phyloP scores from a whole-genome alignment of 2,329 filamentous ascomycete genomes.

The Claviceps sp. region DNA sequence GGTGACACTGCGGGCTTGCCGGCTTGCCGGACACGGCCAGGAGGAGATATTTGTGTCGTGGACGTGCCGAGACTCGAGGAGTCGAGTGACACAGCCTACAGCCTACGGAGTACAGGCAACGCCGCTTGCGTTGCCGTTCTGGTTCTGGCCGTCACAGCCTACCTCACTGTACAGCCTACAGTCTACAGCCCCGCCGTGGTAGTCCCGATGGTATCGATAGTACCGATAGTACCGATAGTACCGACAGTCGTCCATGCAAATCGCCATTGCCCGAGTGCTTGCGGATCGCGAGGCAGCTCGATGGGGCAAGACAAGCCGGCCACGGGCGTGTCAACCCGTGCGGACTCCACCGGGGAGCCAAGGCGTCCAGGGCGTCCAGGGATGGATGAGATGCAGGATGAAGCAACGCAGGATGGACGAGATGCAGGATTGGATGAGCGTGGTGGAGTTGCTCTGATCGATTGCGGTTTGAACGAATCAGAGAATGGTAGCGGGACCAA shows the following conservation, averaged over 20 bases:
- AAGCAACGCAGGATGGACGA: no score
- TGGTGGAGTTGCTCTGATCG: no score
- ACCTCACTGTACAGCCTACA: background rate
- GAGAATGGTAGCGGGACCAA: no score
- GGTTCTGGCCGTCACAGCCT: background rate
- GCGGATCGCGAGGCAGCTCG: background rate
- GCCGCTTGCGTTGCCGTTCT: background rate
- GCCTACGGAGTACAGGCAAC: no score
- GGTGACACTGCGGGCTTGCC: background rate
- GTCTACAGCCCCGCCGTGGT: no score
- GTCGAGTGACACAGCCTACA: background rate
- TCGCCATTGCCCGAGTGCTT: conserved; percentile 1
- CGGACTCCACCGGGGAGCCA: no score
- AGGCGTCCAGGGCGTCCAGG: no score
- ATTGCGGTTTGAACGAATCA: no score
- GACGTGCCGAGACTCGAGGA: background rate
- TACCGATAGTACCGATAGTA: background rate
- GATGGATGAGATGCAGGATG: no score
- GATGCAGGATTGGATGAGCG: no score
- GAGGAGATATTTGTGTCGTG: background rate
- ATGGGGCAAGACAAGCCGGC: background rate
- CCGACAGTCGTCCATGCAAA: background rate
- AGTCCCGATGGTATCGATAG: background rate
- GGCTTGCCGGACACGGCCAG: background rate
- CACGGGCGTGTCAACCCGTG: background rate